A percentile compares a stretch with the other conserved stretches of the same genome.
phyloP scores from a whole-genome alignment of 768 basidiomycete genomes.

The Boletus rubropictus region DNA sequence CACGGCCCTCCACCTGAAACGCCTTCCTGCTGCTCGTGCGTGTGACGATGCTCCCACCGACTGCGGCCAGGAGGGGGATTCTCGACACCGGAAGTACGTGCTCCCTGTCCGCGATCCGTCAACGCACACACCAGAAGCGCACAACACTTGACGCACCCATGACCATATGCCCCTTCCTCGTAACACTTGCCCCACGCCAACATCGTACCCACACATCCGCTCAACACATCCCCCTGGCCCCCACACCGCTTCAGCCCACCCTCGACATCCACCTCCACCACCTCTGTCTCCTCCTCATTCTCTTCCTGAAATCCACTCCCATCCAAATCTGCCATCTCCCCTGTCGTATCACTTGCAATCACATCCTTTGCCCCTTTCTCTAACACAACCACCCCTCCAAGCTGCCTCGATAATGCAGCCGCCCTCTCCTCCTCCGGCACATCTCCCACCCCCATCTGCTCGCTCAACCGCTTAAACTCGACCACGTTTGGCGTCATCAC shows the following conservation, averaged over 20 bases:
- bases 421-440: slow-evolving; percentile 46
- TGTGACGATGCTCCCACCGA: slow-evolving; percentile 85
- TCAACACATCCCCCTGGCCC: slow-evolving; percentile 93
- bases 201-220: slow-evolving; percentile 81
- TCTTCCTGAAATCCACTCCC: slow-evolving; percentile 38
- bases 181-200: slow-evolving; percentile 95
- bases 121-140: neutral
- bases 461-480: slow-evolving; percentile 83
- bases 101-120: slow-evolving; percentile 38
- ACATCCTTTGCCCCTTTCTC: slow-evolving; percentile 84
- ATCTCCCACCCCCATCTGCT: slow-evolving; percentile 59
- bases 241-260: slow-evolving; percentile 92
- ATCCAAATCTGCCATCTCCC: slow-evolving; percentile 41
- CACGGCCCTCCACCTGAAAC: slow-evolving; percentile 70
- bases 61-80: slow-evolving; percentile 78
- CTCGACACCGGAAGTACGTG: slow-evolving; percentile 49
- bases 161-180: slow-evolving; percentile 75
- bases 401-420: slow-evolving; percentile 57
- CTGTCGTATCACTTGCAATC: slow-evolving; percentile 71
- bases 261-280: slow-evolving; percentile 56
- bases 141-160: slow-evolving; percentile 43
- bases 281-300: slow-evolving; percentile 48
- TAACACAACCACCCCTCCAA: slow-evolving; percentile 86
- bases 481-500: slow-evolving; percentile 93
- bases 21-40: slow-evolving; percentile 75